A percentile compares a stretch with the other conserved stretches of the same genome.
Conservation (phyloP, 495 filamentous ascomycete genomes). For the Penicillium lividum region DNA sequence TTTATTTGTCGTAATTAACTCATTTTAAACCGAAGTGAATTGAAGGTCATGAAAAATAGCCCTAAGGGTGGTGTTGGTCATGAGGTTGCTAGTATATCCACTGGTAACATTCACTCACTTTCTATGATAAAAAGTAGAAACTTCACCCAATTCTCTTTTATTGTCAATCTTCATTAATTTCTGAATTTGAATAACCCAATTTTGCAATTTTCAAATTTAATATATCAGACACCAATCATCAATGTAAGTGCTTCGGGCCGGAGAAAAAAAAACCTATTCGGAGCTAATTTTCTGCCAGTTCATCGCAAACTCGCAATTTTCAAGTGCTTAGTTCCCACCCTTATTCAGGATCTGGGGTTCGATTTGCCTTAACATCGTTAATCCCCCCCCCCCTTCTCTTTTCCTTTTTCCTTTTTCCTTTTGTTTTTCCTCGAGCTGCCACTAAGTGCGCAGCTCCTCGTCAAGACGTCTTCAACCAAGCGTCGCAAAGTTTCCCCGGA, state of each 20-base stretch:
- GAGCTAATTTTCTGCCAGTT: constrained; percentile 2
- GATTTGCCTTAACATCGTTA: neutral
- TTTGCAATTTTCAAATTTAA: neutral
- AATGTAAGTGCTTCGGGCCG: neutral
- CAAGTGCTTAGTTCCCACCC: neutral
- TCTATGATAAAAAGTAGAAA: too few species aligned
- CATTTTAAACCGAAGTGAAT: too few species aligned
- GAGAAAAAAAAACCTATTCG: neutral
- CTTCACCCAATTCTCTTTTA: too few species aligned
- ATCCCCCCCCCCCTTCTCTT: neutral
- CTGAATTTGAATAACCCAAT: too few species aligned
- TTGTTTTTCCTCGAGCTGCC: constrained; percentile 43
- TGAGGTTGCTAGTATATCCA: too few species aligned
- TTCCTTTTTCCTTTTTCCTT: neutral
- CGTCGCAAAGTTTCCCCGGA: constrained; percentile 76
- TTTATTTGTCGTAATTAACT: too few species aligned
- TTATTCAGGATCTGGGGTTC: neutral
- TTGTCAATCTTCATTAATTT: neutral
- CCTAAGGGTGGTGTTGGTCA: too few species aligned
- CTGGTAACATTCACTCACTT: too few species aligned
- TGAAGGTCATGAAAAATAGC: too few species aligned
- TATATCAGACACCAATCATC: neutral
- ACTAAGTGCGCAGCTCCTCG: constrained; percentile 67
- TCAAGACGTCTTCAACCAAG: constrained; percentile 89
- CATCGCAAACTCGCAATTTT: neutral